Evolutionary conservation across 345 rosid species (phyloP).

Genomic region (Erucastrum elatum): DNA sequence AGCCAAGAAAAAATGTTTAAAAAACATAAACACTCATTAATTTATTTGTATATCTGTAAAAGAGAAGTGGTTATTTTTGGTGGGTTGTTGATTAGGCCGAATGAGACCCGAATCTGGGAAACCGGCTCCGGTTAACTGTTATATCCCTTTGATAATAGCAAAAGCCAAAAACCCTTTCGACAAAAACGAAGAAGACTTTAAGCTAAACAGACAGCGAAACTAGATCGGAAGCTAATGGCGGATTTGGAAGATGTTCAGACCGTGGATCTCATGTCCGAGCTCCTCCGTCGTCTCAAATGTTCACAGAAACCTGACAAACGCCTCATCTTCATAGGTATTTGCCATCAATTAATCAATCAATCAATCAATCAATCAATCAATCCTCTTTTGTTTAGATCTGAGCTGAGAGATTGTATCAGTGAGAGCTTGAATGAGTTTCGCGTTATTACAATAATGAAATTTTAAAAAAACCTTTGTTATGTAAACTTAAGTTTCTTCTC

Average conservation of each 20-base stretch:
- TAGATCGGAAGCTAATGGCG: constrained; percentile 42
- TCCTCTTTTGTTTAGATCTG: not conserved
- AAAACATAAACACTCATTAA: too few species aligned
- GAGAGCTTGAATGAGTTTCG: constrained; percentile 22
- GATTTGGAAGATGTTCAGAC: constrained; percentile 74
- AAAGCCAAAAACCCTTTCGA: constrained; percentile 2
- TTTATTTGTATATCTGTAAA: too few species aligned
- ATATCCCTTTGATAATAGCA: constrained; percentile 25
- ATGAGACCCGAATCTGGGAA: constrained; percentile 25
- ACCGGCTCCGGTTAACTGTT: constrained; percentile 29
- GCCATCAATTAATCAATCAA: not conserved
- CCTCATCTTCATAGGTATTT: constrained; percentile 78
- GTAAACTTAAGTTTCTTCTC: not conserved
- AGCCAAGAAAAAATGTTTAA: too few species aligned
- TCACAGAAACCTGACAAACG: constrained; percentile 83
- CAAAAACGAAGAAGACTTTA: constrained; percentile 24
- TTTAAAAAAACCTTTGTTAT: too few species aligned
- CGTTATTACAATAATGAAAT: not conserved
- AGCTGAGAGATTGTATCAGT: constrained; percentile 21
- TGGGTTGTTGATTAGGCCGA: not conserved
- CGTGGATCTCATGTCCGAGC: constrained; percentile 79
- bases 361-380: not conserved
- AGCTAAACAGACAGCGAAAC: constrained; percentile 4
- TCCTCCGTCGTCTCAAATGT: constrained; percentile 85
- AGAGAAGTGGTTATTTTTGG: not conserved